A percentile compares a stretch with the other conserved stretches of the same genome.
phyloP scores from a whole-genome alignment of 352 stramenopile species.

The Globisporangium barbulae region DNA sequence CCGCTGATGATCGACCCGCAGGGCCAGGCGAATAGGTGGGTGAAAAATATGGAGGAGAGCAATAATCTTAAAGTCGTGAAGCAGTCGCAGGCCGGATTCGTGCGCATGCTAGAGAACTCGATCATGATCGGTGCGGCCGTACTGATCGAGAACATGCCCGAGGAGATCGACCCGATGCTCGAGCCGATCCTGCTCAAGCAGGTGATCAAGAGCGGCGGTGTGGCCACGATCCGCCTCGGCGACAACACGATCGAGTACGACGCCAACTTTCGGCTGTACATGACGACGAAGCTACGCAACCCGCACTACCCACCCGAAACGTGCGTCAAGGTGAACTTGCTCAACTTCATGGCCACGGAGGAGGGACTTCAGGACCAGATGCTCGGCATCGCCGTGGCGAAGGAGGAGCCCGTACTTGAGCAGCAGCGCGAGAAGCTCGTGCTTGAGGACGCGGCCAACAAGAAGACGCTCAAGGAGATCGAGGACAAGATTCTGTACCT shows the following conservation, averaged over 20 bases:
- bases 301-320: slow-evolving; percentile 94
- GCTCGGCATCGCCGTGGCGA: slow-evolving; percentile 93
- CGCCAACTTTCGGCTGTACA: slow-evolving; percentile 91
- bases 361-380: slow-evolving; percentile 96
- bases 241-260: slow-evolving; percentile 95
- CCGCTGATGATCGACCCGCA: slow-evolving; percentile 97
- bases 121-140: slow-evolving; percentile 93
- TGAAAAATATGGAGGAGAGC: slow-evolving; percentile 93
- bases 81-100: slow-evolving; percentile 91
- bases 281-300: slow-evolving; percentile 94
- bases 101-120: slow-evolving; percentile 94
- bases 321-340: slow-evolving; percentile 95
- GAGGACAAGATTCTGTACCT: slow-evolving; percentile 96
- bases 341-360: slow-evolving; percentile 97
- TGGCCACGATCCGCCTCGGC: slow-evolving; percentile 89
- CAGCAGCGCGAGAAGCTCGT: slow-evolving; percentile 91
- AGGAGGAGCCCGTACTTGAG: slow-evolving; percentile 92
- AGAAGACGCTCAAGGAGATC: slow-evolving; percentile 94
- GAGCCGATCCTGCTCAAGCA: slow-evolving; percentile 94
- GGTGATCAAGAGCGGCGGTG: slow-evolving; percentile 86
- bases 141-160: slow-evolving; percentile 92
- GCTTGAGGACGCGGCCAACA: slow-evolving; percentile 93
- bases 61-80: slow-evolving; percentile 93
- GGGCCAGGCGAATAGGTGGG: slow-evolving; percentile 93
- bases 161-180: slow-evolving; percentile 93